Evolutionary conservation across 768 basidiomycete species (phyloP).

Genomic region (Goffeauzyma gilvescens): DNA sequence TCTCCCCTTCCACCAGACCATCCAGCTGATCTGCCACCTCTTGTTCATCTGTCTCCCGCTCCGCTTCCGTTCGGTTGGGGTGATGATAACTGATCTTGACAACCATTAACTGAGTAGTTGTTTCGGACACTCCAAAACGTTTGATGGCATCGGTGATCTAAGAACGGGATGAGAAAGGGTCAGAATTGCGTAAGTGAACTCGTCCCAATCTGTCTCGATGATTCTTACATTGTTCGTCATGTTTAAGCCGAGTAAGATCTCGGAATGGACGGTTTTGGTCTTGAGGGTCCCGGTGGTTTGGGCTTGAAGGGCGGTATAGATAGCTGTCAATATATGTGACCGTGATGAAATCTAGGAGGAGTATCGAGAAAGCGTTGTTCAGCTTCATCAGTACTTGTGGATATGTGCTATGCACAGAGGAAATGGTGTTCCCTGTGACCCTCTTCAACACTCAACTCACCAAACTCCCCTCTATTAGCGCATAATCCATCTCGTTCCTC

Average conservation of each 20-base stretch:
- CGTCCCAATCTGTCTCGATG: not conserved
- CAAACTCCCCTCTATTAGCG: slow-evolving; percentile 68
- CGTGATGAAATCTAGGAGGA: slow-evolving; percentile 53
- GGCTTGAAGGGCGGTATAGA: slow-evolving; percentile 62
- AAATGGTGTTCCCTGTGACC: not conserved
- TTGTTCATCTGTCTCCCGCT: slow-evolving; percentile 30
- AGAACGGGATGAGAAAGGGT: not conserved
- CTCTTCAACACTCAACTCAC: slow-evolving; percentile 38
- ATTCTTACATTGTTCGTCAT: slow-evolving; percentile 61
- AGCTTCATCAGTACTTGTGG: not conserved
- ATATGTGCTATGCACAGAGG: not conserved
- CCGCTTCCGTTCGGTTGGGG: slow-evolving; percentile 16
- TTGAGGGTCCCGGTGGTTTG: slow-evolving; percentile 43
- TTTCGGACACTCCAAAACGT: slow-evolving; percentile 62
- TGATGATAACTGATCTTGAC: slow-evolving; percentile 40
- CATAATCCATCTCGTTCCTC: slow-evolving; percentile 65
- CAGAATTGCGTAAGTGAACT: not conserved
- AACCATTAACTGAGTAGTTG: slow-evolving; percentile 47
- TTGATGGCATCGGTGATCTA: slow-evolving; percentile 77
- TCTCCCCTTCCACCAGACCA: slow-evolving; percentile 42
- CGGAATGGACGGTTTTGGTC: slow-evolving; percentile 77
- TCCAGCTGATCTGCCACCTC: slow-evolving; percentile 39
- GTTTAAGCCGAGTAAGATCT: slow-evolving; percentile 69
- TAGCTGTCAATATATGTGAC: slow-evolving; percentile 63
- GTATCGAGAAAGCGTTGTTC: slow-evolving; percentile 3